A percentile compares a stretch with the other conserved stretches of the same genome.
These are phyloP conservation scores for Trichosanthes truncata DNA, from an alignment of 306 rosid species.

Conservation along the genomic window DNA sequence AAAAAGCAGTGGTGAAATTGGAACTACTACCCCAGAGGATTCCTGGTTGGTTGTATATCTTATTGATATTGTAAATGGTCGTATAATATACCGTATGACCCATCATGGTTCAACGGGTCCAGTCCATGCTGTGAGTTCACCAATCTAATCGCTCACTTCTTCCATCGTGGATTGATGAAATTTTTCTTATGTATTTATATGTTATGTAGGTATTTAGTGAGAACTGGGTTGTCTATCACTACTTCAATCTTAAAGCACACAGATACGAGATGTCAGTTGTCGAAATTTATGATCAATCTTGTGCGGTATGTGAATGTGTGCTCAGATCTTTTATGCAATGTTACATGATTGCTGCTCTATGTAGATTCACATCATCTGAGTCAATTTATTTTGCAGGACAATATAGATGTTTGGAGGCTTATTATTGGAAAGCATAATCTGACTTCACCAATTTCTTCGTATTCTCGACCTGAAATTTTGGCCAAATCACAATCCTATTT, in stretches of 20 bases:
- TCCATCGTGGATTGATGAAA: slow-evolving; percentile 4
- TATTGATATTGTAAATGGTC: slow-evolving; percentile 82
- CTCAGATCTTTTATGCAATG: slow-evolving; percentile 10
- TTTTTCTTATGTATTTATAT: slow-evolving; percentile 17
- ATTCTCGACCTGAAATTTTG: slow-evolving; percentile 74
- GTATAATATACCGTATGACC: slow-evolving; percentile 79
- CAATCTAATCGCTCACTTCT: slow-evolving; percentile 14
- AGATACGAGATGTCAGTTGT: slow-evolving; percentile 93
- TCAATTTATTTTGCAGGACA: slow-evolving; percentile 48
- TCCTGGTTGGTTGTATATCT: slow-evolving; percentile 76
- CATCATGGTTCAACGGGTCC: slow-evolving; percentile 98
- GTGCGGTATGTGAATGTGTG: slow-evolving; percentile 58
- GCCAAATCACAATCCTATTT: slow-evolving; percentile 79
- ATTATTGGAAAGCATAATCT: slow-evolving; percentile 97
- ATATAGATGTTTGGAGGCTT: slow-evolving; percentile 83
- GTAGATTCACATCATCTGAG: not conserved
- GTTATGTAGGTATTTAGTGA: slow-evolving; percentile 79
- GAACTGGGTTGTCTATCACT: slow-evolving; percentile 99
- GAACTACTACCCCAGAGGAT: slow-evolving; percentile 87
- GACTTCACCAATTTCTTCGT: slow-evolving; percentile 74
- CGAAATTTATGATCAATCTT: slow-evolving; percentile 94
- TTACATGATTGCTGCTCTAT: slow-evolving; percentile 7
- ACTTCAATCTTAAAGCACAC: slow-evolving; percentile 96
- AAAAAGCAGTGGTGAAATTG: slow-evolving; percentile 75
- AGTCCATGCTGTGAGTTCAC: slow-evolving; percentile 70